Evolutionary conservation across 2,329 filamentous ascomycete species (phyloP), one percentile per base, ranked within the genome.

Genomic region (Stagonosporopsis rhizophila): DNA sequence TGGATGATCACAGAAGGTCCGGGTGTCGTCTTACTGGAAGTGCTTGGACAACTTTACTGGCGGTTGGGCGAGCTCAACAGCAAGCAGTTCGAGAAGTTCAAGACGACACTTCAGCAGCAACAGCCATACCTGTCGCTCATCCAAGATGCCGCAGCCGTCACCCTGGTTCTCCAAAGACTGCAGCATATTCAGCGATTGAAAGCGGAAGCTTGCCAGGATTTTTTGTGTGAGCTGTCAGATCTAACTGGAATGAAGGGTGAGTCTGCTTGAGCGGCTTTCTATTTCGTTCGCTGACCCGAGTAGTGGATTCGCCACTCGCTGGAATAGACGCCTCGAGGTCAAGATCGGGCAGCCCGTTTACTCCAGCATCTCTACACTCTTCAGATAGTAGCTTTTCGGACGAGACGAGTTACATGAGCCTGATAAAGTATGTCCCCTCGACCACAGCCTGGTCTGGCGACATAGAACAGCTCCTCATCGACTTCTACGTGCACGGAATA

Each of bases 51-150:
- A 41, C 61, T 73, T 3, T 74, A 73, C 56, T 74, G 71, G 71
- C 65, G 71, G 15, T 47, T 74, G 45, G 70, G 70, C 32, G 71
- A 74, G 42, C 71, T 74, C 52, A 72, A 74, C 60, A 72, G 70
- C 50, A 74, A 71, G 56, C 71, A 73, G 47, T 74, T 73, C 34
- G 70, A 74, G 44, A 72, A 69, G 56, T 72, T 74, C 67, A 74
- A 74, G 55, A 46, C 40, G 5, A 54, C 64, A 25, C 60, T 74
- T 7, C 69, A 71, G 51, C 61, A 64, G 44, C 67, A 69, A 27
- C 63, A 66, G 41, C 56, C 65, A 1, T 74, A 73, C 54, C 45
- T 67, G 7, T 62, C 66, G 14, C 65, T 74, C 28, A 63, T 72
- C 17, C 65, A 71, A 42, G 60, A 73, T 25, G 47, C 59, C 6